Evolutionary conservation across 352 stramenopile genomes (phyloP), one percentile per base, ranked within the genome.

Genomic region (Pythium monospermum): DNA sequence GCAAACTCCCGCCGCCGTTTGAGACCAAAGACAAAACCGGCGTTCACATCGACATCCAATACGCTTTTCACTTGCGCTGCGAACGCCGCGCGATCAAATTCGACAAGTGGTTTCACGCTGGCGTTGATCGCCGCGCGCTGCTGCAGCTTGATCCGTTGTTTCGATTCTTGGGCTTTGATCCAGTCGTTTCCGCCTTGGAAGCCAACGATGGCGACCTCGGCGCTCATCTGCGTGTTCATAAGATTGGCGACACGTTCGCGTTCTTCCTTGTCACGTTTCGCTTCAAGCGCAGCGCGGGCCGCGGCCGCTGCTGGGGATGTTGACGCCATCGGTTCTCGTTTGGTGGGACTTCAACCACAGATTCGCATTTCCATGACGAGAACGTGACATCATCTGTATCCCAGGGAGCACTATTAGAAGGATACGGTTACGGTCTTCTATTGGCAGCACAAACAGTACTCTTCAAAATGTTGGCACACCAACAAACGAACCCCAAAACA

Each of bases 21-120:
- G 44, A 91, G 68, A 3, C 76, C 75, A 40, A 90, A 87, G 25
- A 94, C 83, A 40, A 94, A 94, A 33, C 83, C 83, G n/a, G 83
- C 77, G 49, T 73, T 82, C 36, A 76, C 71, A 16, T 91, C 76
- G 6, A 66, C 73, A 36, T 82, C 75, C 28, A 91, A 49, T 11
- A 88, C 73, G 41, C 70, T 63, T 75, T 86, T 68, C 33, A 90
- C 77, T 26, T 77, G 54, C 36, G 53, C 48, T 4, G 64, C 83
- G 58, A 91, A 91, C 51, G 69, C 63, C 13, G 59, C 54, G 32
- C 79, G 73, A 48, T 86, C 64, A 44, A 91, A 91, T n/a, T 49
- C 37, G 21, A 80, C 76, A 16, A 72, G 69, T 40, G 58, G 54
- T 49, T 40, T 68, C 21, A 42, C 57, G 47, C 59, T 64, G 4